phyloP scores from a whole-genome alignment of 2,329 filamentous ascomycete genomes.

The Geoglossum cookeanum region DNA sequence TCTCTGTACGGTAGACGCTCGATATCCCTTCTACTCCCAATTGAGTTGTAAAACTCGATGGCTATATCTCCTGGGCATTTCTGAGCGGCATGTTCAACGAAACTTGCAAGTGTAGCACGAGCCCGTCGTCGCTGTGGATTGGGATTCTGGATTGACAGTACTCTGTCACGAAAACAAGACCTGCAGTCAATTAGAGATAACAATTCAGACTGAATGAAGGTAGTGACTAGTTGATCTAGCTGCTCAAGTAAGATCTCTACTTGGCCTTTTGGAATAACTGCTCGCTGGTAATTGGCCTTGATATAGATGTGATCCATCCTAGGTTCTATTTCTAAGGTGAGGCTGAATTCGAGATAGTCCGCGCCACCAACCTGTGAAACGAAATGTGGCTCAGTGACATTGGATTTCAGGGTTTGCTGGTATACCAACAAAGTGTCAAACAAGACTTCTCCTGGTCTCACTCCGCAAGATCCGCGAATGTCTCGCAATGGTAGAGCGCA shows the following conservation, averaged over 20 bases:
- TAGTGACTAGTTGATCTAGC: conserved; percentile 25
- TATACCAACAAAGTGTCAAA: conserved; percentile 73
- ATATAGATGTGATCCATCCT: conserved; percentile 24
- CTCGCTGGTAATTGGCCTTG: conserved; percentile 35
- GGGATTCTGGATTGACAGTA: conserved; percentile 32
- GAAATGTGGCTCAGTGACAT: conserved; percentile 16
- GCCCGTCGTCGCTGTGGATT: background rate
- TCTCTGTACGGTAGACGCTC: conserved; percentile 40
- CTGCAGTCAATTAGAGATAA: background rate
- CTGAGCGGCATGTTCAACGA: conserved; percentile 35
- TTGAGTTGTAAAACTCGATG: conserved; percentile 39
- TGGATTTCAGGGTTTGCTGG: conserved; percentile 46
- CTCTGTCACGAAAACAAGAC: background rate
- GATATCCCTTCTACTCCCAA: conserved; percentile 21
- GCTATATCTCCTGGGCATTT: conserved; percentile 36
- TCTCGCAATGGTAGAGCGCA: conserved; percentile 44
- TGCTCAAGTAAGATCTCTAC: conserved; percentile 39
- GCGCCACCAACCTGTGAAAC: conserved; percentile 39
- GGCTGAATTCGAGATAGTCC: conserved; percentile 57
- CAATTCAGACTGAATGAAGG: conserved; percentile 16
- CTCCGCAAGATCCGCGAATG: conserved; percentile 41
- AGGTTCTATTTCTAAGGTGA: conserved; percentile 63
- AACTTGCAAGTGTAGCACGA: conserved; percentile 26
- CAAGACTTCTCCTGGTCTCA: conserved; percentile 36
- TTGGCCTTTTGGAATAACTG: conserved; percentile 35